A percentile compares a stretch with the other conserved stretches of the same genome.
Conservation (phyloP, 23 red algal species). For the Gracilariopsis chorda region DNA sequence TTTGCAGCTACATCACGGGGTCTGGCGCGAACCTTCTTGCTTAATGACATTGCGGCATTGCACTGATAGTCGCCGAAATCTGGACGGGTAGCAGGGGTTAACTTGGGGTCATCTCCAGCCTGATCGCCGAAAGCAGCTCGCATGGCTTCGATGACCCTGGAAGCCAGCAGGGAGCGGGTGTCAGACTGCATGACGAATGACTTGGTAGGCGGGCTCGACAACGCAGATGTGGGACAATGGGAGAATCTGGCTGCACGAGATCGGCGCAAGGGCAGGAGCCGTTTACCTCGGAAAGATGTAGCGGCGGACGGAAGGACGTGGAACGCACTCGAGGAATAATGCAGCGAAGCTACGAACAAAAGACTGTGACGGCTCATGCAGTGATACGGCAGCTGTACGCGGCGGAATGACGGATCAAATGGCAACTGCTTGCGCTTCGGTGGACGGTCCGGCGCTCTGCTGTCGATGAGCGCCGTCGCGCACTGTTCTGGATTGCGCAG, state of each 20-base stretch:
- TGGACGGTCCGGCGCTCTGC: too few species aligned
- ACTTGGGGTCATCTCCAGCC: constrained; percentile 70
- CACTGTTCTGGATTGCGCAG: too few species aligned
- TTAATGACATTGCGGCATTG: constrained; percentile 93
- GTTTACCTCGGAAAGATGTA: not conserved
- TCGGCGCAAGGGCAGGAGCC: not conserved
- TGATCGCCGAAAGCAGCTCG: constrained; percentile 41
- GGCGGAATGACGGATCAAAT: not conserved
- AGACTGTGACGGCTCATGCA: not conserved
- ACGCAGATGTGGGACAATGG: not conserved
- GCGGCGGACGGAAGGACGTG: not conserved
- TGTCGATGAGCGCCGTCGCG: too few species aligned
- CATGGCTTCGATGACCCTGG: constrained; percentile 64
- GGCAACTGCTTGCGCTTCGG: too few species aligned
- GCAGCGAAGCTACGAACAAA: not conserved
- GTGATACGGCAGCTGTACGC: not conserved
- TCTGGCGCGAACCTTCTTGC: constrained; percentile 58
- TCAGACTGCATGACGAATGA: not conserved
- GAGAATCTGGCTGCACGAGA: not conserved
- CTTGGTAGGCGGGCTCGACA: not conserved
- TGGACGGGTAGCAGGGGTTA: constrained; percentile 63
- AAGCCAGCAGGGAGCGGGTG: constrained; percentile 36
- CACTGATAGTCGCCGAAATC: constrained; percentile 98
- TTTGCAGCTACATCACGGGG: constrained; percentile 87
- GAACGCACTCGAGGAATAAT: not conserved